Evolutionary conservation across 164 flowering plant genomes (phyloP).

Genomic region (Amborella trichopoda): DNA sequence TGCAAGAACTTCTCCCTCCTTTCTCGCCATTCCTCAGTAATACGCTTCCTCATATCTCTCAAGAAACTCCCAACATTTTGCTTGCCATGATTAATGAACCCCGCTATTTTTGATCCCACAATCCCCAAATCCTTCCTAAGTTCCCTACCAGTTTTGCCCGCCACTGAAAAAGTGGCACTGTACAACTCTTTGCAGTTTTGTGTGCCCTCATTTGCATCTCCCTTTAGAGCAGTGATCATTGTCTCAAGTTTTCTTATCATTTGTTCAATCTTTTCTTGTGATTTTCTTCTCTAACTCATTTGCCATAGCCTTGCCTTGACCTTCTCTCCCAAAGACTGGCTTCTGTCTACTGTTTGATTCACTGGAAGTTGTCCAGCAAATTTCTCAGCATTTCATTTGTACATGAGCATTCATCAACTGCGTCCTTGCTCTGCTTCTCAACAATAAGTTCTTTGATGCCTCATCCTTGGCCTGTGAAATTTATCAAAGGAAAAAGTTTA

Average conservation of each 20-base stretch:
- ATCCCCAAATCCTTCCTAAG: conserved; percentile 21
- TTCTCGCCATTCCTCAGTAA: conserved; percentile 66
- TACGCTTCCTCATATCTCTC: conserved; percentile 54
- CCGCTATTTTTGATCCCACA: background rate
- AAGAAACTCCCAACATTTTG: conserved; percentile 15
- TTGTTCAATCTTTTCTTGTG: conserved; percentile 33
- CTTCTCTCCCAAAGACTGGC: conserved; percentile 46
- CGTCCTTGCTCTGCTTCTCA: conserved; percentile 61
- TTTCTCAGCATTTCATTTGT: conserved; percentile 17
- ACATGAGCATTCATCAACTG: conserved; percentile 58
- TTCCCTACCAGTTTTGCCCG: conserved; percentile 27
- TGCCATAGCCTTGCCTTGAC: conserved; percentile 66
- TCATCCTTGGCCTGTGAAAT: no score
- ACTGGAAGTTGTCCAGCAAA: conserved; percentile 17
- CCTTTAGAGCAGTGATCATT: conserved; percentile 35
- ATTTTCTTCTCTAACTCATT: conserved; percentile 36
- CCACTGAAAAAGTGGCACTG: conserved; percentile 24
- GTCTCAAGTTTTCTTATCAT: conserved; percentile 39
- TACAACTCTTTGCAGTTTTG: conserved; percentile 23
- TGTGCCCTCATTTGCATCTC: conserved; percentile 17
- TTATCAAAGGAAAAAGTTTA: no score
- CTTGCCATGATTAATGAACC: no score
- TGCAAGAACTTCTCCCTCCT: conserved; percentile 75
- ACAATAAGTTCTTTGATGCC: conserved; percentile 87
- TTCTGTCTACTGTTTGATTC: conserved; percentile 18